Conservation (phyloP, 345 rosid genomes). For the Euphorbia peplus region DNA sequence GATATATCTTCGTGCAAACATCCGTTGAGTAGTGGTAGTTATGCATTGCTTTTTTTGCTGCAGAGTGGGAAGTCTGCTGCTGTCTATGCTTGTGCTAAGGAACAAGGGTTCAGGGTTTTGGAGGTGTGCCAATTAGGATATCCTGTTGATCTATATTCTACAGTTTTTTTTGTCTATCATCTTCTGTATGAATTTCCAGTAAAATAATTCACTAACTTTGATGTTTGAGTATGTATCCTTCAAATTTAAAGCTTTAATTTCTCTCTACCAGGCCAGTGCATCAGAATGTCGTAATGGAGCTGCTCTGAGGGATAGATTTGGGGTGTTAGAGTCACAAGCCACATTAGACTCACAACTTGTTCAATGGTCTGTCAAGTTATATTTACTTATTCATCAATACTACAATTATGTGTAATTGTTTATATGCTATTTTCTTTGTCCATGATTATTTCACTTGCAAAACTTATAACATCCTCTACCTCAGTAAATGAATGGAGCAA, state of each 20-base stretch:
- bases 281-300: constrained; percentile 87
- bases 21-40: constrained; percentile 7
- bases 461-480: not conserved
- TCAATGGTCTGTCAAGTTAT: constrained; percentile 51
- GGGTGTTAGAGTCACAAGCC: constrained; percentile 70
- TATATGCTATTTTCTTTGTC: constrained; percentile 16
- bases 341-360: constrained; percentile 57
- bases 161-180: constrained; percentile 1
- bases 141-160: constrained; percentile 11
- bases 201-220: constrained; percentile 1
- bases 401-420: not conserved
- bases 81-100: constrained; percentile 87
- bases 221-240: not conserved
- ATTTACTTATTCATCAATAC: not conserved
- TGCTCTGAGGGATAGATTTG: constrained; percentile 72
- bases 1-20: not conserved
- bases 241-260: not conserved
- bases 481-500: not conserved
- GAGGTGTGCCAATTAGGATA: constrained; percentile 52
- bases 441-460: constrained; percentile 8
- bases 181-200: not conserved
- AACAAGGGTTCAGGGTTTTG: constrained; percentile 77
- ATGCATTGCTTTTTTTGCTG: constrained; percentile 10
- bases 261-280: constrained; percentile 58
- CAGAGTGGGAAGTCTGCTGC: constrained; percentile 99